These are phyloP conservation scores for Annulohypoxylon moriforme DNA, from an alignment of 495 filamentous ascomycete species.

Conservation along the genomic window DNA sequence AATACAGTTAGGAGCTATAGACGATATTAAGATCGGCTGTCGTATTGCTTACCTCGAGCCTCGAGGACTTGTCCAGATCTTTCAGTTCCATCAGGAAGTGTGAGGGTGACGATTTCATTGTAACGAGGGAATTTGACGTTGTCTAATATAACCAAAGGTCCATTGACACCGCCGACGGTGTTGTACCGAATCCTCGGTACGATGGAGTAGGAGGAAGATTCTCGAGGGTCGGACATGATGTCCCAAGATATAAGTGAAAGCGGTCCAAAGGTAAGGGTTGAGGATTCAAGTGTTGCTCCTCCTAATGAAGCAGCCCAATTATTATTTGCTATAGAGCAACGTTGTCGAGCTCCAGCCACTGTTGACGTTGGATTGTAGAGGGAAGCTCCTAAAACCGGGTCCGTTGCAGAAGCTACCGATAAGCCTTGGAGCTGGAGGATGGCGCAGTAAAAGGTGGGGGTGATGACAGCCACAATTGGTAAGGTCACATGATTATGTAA, in stretches of 20 bases:
- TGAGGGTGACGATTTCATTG: slow-evolving; percentile 97
- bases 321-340: slow-evolving; percentile 31
- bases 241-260: slow-evolving; percentile 21
- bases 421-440: slow-evolving; percentile 25
- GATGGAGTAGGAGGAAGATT: slow-evolving; percentile 75
- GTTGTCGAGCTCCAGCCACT: slow-evolving; percentile 43
- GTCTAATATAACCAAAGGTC: slow-evolving; percentile 95
- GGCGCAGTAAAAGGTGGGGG: slow-evolving; percentile 36
- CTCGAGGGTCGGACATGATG: slow-evolving; percentile 80
- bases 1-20: slow-evolving; percentile 37
- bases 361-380: slow-evolving; percentile 40
- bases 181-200: slow-evolving; percentile 94
- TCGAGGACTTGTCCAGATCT: slow-evolving; percentile 96
- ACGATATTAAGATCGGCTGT: background rate
- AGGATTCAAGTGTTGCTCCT: slow-evolving; percentile 19
- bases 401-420: slow-evolving; percentile 33
- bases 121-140: slow-evolving; percentile 98
- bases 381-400: slow-evolving; percentile 35
- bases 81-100: slow-evolving; percentile 93
- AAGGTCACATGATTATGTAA: slow-evolving; percentile 34
- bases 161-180: slow-evolving; percentile 97
- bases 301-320: slow-evolving; percentile 27
- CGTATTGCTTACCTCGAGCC: slow-evolving; percentile 76
- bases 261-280: slow-evolving; percentile 20
- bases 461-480: slow-evolving; percentile 33